Percentiles rank a stretch among this genome's conserved stretches.
Evolutionary conservation across 805 yeast genomes (phyloP).

Genomic region (Ogataea ganodermae): DNA sequence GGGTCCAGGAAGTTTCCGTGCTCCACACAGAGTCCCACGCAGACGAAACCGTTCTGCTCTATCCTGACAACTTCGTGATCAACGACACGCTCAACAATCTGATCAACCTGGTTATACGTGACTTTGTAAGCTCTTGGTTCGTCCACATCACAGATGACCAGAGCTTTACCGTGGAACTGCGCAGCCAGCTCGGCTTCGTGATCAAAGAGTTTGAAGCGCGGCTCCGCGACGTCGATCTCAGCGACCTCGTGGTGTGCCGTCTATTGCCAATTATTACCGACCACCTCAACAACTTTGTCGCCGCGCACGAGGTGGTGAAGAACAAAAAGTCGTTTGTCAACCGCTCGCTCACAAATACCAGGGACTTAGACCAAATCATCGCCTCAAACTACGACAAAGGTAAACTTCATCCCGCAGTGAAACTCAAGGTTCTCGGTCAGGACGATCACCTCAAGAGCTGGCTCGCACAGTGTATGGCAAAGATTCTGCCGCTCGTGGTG

Average conservation of each 20-base stretch:
- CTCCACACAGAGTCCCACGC: conserved; percentile 17
- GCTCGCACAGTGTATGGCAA: conserved; percentile 44
- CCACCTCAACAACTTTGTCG: conserved; percentile 57
- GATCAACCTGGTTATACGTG: conserved; percentile 48
- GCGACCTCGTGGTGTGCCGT: conserved; percentile 57
- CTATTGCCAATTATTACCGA: conserved; percentile 65
- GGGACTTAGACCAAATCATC: conserved; percentile 42
- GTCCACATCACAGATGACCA: conserved; percentile 42
- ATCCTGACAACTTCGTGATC: conserved; percentile 52
- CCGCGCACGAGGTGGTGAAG: conserved; percentile 41
- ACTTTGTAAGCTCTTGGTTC: conserved; percentile 63
- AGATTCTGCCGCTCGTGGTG: conserved; percentile 52
- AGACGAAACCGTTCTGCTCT: conserved; percentile 17
- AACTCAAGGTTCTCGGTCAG: conserved; percentile 37
- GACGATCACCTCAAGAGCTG: conserved; percentile 50
- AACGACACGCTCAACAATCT: conserved; percentile 55
- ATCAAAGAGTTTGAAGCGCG: conserved; percentile 45
- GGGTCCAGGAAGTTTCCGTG: conserved; percentile 31
- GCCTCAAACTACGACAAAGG: conserved; percentile 51
- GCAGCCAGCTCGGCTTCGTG: conserved; percentile 44
- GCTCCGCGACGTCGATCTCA: conserved; percentile 48
- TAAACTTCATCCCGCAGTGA: conserved; percentile 59
- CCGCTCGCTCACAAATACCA: conserved; percentile 24
- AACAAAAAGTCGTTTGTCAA: conserved; percentile 26
- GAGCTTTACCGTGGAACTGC: conserved; percentile 45